These are phyloP conservation scores for Entomortierella lignicola DNA, from an alignment of 192 early-diverging fungal genomes.

Conservation along the genomic window DNA sequence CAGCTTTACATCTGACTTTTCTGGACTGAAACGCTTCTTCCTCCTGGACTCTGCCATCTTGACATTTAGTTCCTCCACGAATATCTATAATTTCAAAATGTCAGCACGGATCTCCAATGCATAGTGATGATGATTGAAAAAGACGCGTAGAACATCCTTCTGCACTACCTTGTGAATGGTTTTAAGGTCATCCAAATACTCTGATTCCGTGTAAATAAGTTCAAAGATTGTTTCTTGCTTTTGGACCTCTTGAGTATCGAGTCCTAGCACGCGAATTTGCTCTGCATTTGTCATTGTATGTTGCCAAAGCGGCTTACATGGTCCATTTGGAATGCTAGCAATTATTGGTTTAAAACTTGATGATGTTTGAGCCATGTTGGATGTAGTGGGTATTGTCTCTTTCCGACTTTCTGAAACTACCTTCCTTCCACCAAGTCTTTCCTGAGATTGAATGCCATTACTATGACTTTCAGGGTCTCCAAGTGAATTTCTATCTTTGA, in stretches of 20 bases:
- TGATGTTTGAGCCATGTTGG: not conserved
- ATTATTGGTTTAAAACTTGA: not conserved
- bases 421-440: not conserved
- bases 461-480: slow-evolving; percentile 6
- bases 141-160: not conserved
- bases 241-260: slow-evolving; percentile 31
- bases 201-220: slow-evolving; percentile 48
- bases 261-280: slow-evolving; percentile 22
- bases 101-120: not conserved
- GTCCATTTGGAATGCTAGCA: not conserved
- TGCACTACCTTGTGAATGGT: slow-evolving; percentile 36
- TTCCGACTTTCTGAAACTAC: not conserved
- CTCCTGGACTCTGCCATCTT: slow-evolving; percentile 44
- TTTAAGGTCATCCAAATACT: slow-evolving; percentile 50
- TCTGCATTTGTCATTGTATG: slow-evolving; percentile 40
- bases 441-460: slow-evolving; percentile 26
- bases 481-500: slow-evolving; percentile 8
- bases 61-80: slow-evolving; percentile 49
- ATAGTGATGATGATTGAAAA: too few relatives aligned
- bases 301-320: slow-evolving; percentile 38
- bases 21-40: slow-evolving; percentile 40
- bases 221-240: slow-evolving; percentile 55
- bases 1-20: slow-evolving; percentile 37
- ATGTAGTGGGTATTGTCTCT: not conserved
- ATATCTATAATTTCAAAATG: slow-evolving; percentile 15